These are phyloP conservation scores for Lunularia cruciata DNA, from an alignment of 225 moss, liverwort and hornwort species.

Conservation along the genomic window DNA sequence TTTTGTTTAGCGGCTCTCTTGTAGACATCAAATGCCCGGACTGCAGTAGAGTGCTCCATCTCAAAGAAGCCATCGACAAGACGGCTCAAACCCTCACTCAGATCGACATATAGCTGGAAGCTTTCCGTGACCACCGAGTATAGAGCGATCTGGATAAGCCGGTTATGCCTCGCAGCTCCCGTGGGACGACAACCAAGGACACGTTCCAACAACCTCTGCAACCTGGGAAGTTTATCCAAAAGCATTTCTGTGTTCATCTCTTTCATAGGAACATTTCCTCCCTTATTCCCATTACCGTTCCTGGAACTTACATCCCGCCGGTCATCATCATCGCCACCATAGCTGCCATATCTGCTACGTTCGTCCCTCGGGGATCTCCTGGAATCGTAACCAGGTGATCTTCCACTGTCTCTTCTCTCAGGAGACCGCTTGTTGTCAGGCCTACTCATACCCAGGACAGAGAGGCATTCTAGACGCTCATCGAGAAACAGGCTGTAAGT, in stretches of 20 bases:
- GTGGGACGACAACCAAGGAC: slow-evolving; percentile 83
- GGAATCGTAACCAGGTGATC: slow-evolving; percentile 28
- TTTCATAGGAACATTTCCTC: slow-evolving; percentile 51
- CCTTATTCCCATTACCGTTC: slow-evolving; percentile 44
- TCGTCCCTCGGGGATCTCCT: slow-evolving; percentile 50
- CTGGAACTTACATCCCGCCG: slow-evolving; percentile 47
- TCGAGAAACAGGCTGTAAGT: slow-evolving; percentile 82
- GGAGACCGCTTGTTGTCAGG: slow-evolving; percentile 25
- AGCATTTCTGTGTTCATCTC: slow-evolving; percentile 76
- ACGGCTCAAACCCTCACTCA: slow-evolving; percentile 66
- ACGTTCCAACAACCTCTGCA: slow-evolving; percentile 92
- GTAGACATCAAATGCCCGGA: slow-evolving; percentile 80
- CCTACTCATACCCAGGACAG: slow-evolving; percentile 20
- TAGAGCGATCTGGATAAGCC: slow-evolving; percentile 73
- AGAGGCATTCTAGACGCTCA: slow-evolving; percentile 73
- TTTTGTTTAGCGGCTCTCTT: slow-evolving; percentile 76
- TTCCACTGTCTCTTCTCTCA: slow-evolving; percentile 30
- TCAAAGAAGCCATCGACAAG: slow-evolving; percentile 74
- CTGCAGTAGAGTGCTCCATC: slow-evolving; percentile 68
- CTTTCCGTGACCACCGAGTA: slow-evolving; percentile 75
- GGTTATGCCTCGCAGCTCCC: slow-evolving; percentile 69
- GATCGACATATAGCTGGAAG: slow-evolving; percentile 66
- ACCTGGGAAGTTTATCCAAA: slow-evolving; percentile 71
- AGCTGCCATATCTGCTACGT: slow-evolving; percentile 55
- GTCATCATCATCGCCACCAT: slow-evolving; percentile 61